Evolutionary conservation across 345 rosid genomes (phyloP).

Genomic region (Bruguiera gymnorhiza): DNA sequence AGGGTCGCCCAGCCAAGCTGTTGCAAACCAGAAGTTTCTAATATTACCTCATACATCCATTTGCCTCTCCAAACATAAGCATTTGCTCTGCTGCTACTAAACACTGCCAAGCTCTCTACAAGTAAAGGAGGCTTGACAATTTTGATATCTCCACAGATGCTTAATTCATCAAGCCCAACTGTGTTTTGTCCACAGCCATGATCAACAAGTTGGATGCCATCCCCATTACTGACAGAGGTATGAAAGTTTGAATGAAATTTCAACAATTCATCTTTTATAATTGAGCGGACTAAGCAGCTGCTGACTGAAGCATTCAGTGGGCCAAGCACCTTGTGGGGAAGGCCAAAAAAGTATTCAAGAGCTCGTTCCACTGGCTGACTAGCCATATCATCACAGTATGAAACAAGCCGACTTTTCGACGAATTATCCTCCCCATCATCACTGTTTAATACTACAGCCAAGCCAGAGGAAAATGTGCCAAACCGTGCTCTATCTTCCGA

Average conservation of each 20-base stretch:
- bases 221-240: conserved; percentile 33
- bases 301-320: conserved; percentile 47
- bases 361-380: conserved; percentile 72
- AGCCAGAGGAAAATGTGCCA: conserved; percentile 78
- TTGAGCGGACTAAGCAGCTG: conserved; percentile 35
- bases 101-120: conserved; percentile 82
- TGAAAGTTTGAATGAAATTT: conserved; percentile 29
- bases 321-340: conserved; percentile 60
- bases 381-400: conserved; percentile 69
- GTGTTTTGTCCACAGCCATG: conserved; percentile 44
- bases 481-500: not conserved
- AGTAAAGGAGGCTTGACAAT: conserved; percentile 62
- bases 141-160: conserved; percentile 81
- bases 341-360: conserved; percentile 68
- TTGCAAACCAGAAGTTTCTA: conserved; percentile 92
- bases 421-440: conserved; percentile 57
- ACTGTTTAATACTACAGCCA: conserved; percentile 68
- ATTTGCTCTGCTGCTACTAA: conserved; percentile 88
- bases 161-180: conserved; percentile 63
- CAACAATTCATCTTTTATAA: conserved; percentile 50
- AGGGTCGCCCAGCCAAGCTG: conserved; percentile 96
- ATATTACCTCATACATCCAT: conserved; percentile 95
- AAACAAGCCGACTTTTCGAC: conserved; percentile 56
- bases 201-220: conserved; percentile 52
- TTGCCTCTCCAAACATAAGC: conserved; percentile 86